phyloP scores from a whole-genome alignment of 345 rosid genomes.

The Citrus glauca region DNA sequence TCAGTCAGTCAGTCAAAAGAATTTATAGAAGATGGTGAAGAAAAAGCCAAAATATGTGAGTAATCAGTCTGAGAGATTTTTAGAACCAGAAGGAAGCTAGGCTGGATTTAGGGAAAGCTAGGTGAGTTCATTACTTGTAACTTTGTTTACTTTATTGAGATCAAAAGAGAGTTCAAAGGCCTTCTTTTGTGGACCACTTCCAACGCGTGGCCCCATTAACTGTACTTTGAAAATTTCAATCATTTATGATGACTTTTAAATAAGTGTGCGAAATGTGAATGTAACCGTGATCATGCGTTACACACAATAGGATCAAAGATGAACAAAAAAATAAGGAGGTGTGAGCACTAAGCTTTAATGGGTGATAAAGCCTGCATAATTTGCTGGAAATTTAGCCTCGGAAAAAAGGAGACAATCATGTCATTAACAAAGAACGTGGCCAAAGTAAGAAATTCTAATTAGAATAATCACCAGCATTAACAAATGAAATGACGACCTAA shows the following conservation, averaged over 20 bases:
- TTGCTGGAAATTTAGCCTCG: slow-evolving; percentile 22
- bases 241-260: too few species aligned
- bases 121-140: slow-evolving; percentile 16
- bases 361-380: slow-evolving; percentile 21
- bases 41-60: slow-evolving; percentile 25
- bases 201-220: slow-evolving; percentile 15
- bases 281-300: neutral
- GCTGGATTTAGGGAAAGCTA: slow-evolving; percentile 32
- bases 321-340: neutral
- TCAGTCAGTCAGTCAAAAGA: slow-evolving; percentile 50
- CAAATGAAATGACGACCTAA: neutral
- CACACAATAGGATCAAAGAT: neutral
- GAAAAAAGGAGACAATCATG: slow-evolving; percentile 35
- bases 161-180: slow-evolving; percentile 38
- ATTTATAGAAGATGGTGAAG: slow-evolving; percentile 30
- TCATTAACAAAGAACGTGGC: slow-evolving; percentile 11
- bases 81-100: slow-evolving; percentile 6
- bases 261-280: neutral
- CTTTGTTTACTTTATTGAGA: slow-evolving; percentile 42
- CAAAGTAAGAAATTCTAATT: slow-evolving; percentile 16
- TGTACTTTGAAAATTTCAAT: slow-evolving; percentile 12
- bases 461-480: slow-evolving; percentile 13
- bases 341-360: slow-evolving; percentile 6
- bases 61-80: slow-evolving; percentile 17
- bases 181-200: slow-evolving; percentile 29